These are phyloP conservation scores for Letharia columbiana DNA, from an alignment of 495 filamentous ascomycete genomes.

Conservation along the genomic window DNA sequence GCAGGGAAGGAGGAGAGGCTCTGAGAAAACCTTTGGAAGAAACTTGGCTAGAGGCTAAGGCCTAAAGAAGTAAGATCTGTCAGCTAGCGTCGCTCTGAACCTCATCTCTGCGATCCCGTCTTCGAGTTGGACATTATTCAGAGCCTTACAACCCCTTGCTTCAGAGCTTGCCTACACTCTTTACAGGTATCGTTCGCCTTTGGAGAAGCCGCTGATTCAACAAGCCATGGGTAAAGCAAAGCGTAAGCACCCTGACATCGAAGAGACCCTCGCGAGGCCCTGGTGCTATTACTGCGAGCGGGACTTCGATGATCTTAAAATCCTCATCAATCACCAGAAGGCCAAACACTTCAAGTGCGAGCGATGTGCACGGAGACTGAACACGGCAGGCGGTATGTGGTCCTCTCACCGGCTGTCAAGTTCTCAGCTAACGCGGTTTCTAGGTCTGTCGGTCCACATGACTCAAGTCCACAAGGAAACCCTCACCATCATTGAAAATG, in stretches of 20 bases:
- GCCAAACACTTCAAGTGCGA: slow-evolving; percentile 99
- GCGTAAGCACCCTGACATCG: slow-evolving; percentile 70
- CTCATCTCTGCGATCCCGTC: not conserved
- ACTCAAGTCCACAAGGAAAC: slow-evolving; percentile 96
- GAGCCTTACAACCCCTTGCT: not conserved
- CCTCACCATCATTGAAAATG: slow-evolving; percentile 79
- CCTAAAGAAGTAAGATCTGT: not conserved
- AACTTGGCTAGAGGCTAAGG: not conserved
- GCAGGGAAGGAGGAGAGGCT: not conserved
- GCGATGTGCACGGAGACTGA: slow-evolving; percentile 73
- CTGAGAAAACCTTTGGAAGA: not conserved
- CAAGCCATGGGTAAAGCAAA: slow-evolving; percentile 72
- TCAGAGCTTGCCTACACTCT: not conserved
- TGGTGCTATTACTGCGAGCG: slow-evolving; percentile 99
- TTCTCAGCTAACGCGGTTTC: slow-evolving; percentile 18
- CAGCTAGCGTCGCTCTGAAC: not conserved
- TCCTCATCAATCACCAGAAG: slow-evolving; percentile 93
- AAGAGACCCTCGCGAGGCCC: slow-evolving; percentile 77
- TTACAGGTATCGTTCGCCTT: not conserved
- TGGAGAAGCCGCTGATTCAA: not conserved
- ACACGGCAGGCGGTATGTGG: slow-evolving; percentile 82
- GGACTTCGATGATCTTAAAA: slow-evolving; percentile 94
- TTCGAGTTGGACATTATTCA: too few species aligned
- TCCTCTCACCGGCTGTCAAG: not conserved
- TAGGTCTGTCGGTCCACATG: slow-evolving; percentile 92